Conservation (phyloP, 169 alveolate species). For the Pseudocohnilembus persalinus region DNA sequence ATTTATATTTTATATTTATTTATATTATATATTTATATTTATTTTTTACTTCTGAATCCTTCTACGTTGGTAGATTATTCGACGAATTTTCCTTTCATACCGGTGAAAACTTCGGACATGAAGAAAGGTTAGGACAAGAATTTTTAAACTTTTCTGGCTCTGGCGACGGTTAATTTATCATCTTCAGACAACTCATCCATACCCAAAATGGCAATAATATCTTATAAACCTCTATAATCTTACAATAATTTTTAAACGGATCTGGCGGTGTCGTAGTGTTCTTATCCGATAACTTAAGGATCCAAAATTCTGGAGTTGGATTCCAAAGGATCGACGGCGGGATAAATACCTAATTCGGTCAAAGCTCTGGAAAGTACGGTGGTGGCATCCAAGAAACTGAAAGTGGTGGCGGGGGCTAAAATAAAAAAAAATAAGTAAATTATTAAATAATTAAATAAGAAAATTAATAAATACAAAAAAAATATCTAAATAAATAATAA, state of each 20-base stretch:
- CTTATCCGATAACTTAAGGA: constrained; percentile 93
- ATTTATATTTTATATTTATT: too few relatives aligned
- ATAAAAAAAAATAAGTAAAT: neutral
- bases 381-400: constrained; percentile 98
- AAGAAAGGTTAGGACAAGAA: constrained; percentile 97
- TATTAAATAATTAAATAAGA: too few relatives aligned
- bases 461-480: too few relatives aligned
- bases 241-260: constrained; percentile 95
- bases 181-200: constrained; percentile 96
- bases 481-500: too few relatives aligned
- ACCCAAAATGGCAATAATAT: constrained; percentile 95
- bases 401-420: constrained; percentile 97
- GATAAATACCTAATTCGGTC: constrained; percentile 98
- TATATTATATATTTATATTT: too few relatives aligned
- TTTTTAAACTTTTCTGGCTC: constrained; percentile 96
- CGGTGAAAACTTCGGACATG: constrained; percentile 96
- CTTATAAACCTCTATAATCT: constrained; percentile 95
- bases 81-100: constrained; percentile 95
- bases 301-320: constrained; percentile 95
- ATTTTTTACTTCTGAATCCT: constrained; percentile 74
- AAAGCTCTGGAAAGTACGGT: constrained; percentile 96
- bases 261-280: constrained; percentile 86
- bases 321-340: constrained; percentile 99
- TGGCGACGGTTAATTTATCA: constrained; percentile 95
- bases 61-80: constrained; percentile 90